Percentiles rank a stretch among this genome's conserved stretches.
Evolutionary conservation across 2,329 filamentous ascomycete species (phyloP).

Genomic region (Lecanicillium sp.): DNA sequence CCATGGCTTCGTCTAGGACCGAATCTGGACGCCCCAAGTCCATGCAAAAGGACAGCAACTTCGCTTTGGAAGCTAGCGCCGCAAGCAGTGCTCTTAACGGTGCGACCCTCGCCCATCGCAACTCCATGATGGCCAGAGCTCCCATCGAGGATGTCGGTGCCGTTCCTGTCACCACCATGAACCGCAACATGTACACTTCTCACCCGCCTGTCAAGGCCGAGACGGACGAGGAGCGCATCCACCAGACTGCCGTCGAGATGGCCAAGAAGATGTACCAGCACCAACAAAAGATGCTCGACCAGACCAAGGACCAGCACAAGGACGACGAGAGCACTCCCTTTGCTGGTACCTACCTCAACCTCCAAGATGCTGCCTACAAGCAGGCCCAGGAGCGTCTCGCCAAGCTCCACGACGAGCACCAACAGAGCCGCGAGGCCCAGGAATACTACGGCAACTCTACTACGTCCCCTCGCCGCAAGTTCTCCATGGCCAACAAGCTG

Average conservation of each 20-base stretch:
- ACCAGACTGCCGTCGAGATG: slow-evolving; percentile 83
- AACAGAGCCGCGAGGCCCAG: slow-evolving; percentile 57
- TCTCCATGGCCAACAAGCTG: slow-evolving; percentile 48
- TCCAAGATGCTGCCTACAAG: slow-evolving; percentile 84
- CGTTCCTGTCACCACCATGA: slow-evolving; percentile 60
- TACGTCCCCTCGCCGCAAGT: slow-evolving; percentile 32
- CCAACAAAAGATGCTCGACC: slow-evolving; percentile 57
- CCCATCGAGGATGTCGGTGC: slow-evolving; percentile 58
- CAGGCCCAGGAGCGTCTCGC: slow-evolving; percentile 77
- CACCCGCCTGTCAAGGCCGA: slow-evolving; percentile 66
- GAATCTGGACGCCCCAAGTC: slow-evolving; percentile 2
- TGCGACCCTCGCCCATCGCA: slow-evolving; percentile 60
- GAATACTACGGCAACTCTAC: slow-evolving; percentile 66
- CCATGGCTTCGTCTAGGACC: slow-evolving; percentile 55
- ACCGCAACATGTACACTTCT: slow-evolving; percentile 71
- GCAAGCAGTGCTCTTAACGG: slow-evolving; percentile 65
- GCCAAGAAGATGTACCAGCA: slow-evolving; percentile 76
- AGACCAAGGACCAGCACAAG: slow-evolving; percentile 36
- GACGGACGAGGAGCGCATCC: slow-evolving; percentile 69
- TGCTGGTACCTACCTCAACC: slow-evolving; percentile 51
- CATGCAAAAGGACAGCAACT: slow-evolving; percentile 31
- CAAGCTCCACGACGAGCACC: slow-evolving; percentile 68
- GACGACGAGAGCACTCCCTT: slow-evolving; percentile 31
- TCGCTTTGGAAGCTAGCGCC: slow-evolving; percentile 55
- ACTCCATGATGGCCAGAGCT: slow-evolving; percentile 38